Base-by-base conservation (phyloP, 495 filamentous ascomycete species). In the Hypoxylon fuscum region DNA sequence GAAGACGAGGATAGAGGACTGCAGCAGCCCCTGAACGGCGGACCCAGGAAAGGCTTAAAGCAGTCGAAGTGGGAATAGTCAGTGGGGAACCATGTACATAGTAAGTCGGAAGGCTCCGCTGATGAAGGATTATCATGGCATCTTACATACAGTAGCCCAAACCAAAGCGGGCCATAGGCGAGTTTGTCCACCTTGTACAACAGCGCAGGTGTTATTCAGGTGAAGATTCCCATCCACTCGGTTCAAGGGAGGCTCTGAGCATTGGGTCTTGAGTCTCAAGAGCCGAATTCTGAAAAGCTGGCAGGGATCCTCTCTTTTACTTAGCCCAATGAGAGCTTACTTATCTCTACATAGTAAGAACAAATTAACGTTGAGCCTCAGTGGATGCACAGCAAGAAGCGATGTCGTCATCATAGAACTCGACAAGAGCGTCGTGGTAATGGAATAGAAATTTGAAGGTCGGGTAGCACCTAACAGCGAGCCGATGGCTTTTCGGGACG, bases 41-140 rank as follows among this genome's bases (percentile, higher is more conserved):
- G 29, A 55, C 50, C 62, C 50, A 27, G 25, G 25, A 55, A 59
- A n/a, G n/a, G n/a, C n/a, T n/a, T n/a, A n/a, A 52, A 65, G 35
- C 37, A 55, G 35, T 34, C 38, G 45, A 41, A 32, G 35, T 50
- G 37, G 62, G 32, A 55, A 41, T 20, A 20, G 57, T 48, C 57
- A 34, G 63, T 57, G 63, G 63, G 52, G 63, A 66, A 56, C 62
- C 56, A 60, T 60, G 62, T 51, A n/a, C 41, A 40, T 31, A 20
- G 62, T 56, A 34, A 42, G 41, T 22, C 51, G 50, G 55, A 49
- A 54, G 38, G 55, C 50, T 60, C 62, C 62, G 52, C 55, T 44
- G 42, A 43, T 48, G 41, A 61, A 61, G 56, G 62, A 60, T 46
- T 32, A 23, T 49, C 23, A 20, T 20, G 8, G 1, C 5, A 20